A percentile compares a stretch with the other conserved stretches of the same genome.
phyloP scores from a whole-genome alignment of 108 stramenopile genomes.

The Skeletonema menzelii region DNA sequence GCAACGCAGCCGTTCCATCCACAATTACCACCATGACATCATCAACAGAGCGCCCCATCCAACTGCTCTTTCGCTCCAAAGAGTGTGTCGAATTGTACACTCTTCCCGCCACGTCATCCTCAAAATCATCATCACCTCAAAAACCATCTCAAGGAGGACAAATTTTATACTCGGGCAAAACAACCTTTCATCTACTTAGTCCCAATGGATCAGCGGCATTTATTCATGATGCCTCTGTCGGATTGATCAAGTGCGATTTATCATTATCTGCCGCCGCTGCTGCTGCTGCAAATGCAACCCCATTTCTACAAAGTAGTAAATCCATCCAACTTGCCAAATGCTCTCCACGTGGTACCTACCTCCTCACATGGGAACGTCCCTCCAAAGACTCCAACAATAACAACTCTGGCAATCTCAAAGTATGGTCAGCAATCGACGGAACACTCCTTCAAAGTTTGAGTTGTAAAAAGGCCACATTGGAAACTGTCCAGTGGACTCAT shows the following conservation, averaged over 20 bases:
- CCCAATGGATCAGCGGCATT: constrained; percentile 58
- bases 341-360: constrained; percentile 77
- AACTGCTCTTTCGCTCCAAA: constrained; percentile 71
- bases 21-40: neutral
- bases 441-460: constrained; percentile 57
- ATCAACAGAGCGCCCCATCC: constrained; percentile 17
- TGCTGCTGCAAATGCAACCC: neutral
- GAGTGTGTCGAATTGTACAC: constrained; percentile 68
- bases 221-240: constrained; percentile 57
- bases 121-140: constrained; percentile 1
- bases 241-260: constrained; percentile 55
- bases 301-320: constrained; percentile 46
- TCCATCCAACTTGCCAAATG: constrained; percentile 71
- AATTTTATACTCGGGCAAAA: constrained; percentile 50
- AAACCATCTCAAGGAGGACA: constrained; percentile 26
- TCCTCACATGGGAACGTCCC: constrained; percentile 87
- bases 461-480: constrained; percentile 78
- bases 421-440: constrained; percentile 68
- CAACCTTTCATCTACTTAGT: constrained; percentile 52
- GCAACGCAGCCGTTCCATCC: too few species aligned
- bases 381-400: neutral
- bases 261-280: neutral
- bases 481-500: constrained; percentile 87
- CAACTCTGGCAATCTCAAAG: constrained; percentile 68
- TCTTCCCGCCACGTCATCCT: constrained; percentile 30